phyloP scores from a whole-genome alignment of 345 rosid genomes.

The Heritiera littoralis region DNA sequence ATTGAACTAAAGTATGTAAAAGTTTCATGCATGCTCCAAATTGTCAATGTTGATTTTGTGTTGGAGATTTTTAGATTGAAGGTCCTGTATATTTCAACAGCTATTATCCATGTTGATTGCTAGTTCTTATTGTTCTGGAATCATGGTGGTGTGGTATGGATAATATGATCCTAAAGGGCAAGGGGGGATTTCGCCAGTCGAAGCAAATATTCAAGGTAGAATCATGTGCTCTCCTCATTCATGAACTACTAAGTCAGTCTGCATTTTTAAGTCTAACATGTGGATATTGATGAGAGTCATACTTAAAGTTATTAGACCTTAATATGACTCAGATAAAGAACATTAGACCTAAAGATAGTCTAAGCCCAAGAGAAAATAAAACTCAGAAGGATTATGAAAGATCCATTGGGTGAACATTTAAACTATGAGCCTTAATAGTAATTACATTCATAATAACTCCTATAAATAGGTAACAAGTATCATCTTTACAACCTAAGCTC shows the following conservation, averaged over 20 bases:
- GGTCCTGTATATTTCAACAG: not conserved
- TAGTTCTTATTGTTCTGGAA: constrained; percentile 10
- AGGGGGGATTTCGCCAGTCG: not conserved
- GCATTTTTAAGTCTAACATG: constrained; percentile 34
- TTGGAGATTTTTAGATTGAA: not conserved
- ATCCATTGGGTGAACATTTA: no score
- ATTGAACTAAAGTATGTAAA: not conserved
- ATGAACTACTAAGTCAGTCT: constrained; percentile 16
- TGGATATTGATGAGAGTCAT: constrained; percentile 10
- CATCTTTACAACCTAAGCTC: no score
- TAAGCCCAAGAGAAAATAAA: no score
- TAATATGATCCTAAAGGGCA: not conserved
- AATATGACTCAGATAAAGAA: no score
- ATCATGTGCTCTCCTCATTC: constrained; percentile 30
- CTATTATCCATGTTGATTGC: not conserved
- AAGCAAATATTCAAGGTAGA: constrained; percentile 22
- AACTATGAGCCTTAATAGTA: no score
- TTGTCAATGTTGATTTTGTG: not conserved
- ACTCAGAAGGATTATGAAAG: no score
- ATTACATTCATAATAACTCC: no score
- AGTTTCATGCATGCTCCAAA: not conserved
- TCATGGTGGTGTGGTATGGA: not conserved
- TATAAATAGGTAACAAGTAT: no score
- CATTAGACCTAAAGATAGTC: no score
- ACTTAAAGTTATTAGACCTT: no score